phyloP scores from a whole-genome alignment of 495 filamentous ascomycete genomes.

The Aspergillus sparsus region DNA sequence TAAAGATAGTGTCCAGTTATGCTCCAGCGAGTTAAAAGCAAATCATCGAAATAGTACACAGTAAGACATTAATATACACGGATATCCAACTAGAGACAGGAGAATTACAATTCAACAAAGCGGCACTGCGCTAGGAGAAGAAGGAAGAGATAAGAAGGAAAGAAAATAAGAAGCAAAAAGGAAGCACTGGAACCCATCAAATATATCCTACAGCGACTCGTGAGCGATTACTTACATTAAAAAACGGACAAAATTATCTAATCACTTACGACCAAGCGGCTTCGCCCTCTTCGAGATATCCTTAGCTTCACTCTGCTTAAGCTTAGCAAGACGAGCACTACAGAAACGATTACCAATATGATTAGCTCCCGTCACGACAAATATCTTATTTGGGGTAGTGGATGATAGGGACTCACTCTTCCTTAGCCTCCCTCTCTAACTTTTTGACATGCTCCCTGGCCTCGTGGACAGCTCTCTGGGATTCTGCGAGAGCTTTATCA shows the following conservation, averaged over 20 bases:
- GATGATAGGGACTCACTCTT: constrained; percentile 45
- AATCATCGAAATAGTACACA: too few species aligned
- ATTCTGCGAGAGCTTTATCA: constrained; percentile 58
- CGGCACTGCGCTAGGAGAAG: too few species aligned
- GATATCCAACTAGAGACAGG: too few species aligned
- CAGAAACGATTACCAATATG: not conserved
- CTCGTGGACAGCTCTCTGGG: constrained; percentile 57
- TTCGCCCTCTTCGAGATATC: constrained; percentile 65
- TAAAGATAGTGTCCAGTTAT: too few species aligned
- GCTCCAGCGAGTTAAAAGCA: too few species aligned
- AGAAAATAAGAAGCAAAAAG: too few species aligned
- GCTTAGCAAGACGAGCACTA: constrained; percentile 58
- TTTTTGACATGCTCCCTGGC: constrained; percentile 62
- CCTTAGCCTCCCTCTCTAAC: constrained; percentile 63
- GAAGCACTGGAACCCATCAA: too few species aligned
- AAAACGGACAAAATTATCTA: too few species aligned
- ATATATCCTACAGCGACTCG: not conserved
- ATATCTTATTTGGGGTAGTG: not conserved
- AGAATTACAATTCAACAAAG: too few species aligned
- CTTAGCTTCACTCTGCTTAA: constrained; percentile 65
- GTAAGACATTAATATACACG: too few species aligned
- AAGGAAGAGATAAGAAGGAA: too few species aligned
- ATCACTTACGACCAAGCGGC: constrained; percentile 54
- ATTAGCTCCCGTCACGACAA: not conserved
- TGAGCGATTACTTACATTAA: too few species aligned